Evolutionary conservation across 139 green algal species (phyloP).

Genomic region (Tetratostichococcus sp.): DNA sequence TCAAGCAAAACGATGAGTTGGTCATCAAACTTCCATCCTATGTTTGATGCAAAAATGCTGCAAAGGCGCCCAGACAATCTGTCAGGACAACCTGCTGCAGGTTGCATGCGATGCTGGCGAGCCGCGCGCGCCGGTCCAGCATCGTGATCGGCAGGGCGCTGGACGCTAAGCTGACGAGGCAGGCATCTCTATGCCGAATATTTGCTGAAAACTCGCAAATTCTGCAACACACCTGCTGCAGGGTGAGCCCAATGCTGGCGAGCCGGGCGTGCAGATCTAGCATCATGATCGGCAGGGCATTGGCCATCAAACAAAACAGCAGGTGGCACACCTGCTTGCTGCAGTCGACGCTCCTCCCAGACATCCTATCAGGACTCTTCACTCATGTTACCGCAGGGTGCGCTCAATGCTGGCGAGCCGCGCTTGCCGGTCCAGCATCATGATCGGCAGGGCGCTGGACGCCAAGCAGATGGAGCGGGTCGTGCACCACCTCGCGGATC

Average conservation of each 20-base stretch:
- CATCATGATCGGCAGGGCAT: conserved; percentile 92
- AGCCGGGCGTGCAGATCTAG: conserved; percentile 84
- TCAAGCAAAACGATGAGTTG: too few species aligned
- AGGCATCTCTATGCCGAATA: too few species aligned
- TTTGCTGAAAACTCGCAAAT: too few species aligned
- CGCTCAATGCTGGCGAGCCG: conserved; percentile 86
- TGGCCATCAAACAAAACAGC: conserved; percentile 52
- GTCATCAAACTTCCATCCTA: too few species aligned
- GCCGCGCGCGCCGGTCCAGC: conserved; percentile 83
- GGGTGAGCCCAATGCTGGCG: conserved; percentile 87
- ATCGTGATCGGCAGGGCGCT: conserved; percentile 94
- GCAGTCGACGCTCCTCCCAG: too few species aligned
- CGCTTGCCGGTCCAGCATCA: conserved; percentile 90
- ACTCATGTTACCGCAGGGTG: conserved; percentile 71
- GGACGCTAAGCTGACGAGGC: conserved; percentile 48
- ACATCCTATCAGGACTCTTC: too few species aligned
- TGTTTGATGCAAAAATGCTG: too few species aligned
- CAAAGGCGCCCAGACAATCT: too few species aligned
- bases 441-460: conserved; percentile 86
- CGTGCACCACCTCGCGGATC: conserved; percentile 58
- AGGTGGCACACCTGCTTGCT: conserved; percentile 74
- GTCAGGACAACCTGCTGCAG: too few species aligned
- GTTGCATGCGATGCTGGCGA: conserved; percentile 88
- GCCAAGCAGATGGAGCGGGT: conserved; percentile 61
- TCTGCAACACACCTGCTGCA: too few species aligned